Evolutionary conservation across 1,139 yeast species (phyloP).

Genomic region (Candida freyschussii): DNA sequence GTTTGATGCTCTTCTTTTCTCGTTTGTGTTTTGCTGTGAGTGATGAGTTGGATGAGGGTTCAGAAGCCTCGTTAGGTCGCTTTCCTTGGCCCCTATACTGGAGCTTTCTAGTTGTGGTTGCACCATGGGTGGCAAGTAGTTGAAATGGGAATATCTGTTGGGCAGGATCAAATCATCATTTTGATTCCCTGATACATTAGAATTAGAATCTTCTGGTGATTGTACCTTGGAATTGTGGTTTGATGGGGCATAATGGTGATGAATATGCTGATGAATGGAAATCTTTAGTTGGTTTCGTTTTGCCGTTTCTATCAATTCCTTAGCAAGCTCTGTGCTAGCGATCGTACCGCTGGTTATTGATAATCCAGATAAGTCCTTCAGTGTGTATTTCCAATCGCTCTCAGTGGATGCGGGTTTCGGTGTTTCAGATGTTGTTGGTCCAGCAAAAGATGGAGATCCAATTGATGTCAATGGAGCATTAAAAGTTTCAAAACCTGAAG

Average conservation of each 20-base stretch:
- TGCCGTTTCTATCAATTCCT: constrained; percentile 57
- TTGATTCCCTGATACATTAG: constrained; percentile 24
- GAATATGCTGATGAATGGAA: constrained; percentile 77
- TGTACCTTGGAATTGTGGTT: constrained; percentile 9
- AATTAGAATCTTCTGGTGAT: constrained; percentile 23
- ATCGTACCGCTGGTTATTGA: constrained; percentile 45
- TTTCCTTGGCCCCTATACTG: constrained; percentile 32
- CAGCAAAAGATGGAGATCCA: constrained; percentile 10
- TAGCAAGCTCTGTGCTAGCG: constrained; percentile 47
- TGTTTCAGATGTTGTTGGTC: constrained; percentile 1
- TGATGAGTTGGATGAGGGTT: constrained; percentile 27
- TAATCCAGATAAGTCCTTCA: constrained; percentile 33
- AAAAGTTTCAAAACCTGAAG: not conserved
- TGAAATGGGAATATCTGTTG: constrained; percentile 63
- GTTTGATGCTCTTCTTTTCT: constrained; percentile 1
- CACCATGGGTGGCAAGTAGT: constrained; percentile 64
- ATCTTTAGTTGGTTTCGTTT: constrained; percentile 54
- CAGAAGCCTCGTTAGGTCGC: constrained; percentile 40
- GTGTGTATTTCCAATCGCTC: constrained; percentile 37
- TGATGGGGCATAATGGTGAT: constrained; percentile 37
- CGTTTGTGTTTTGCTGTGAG: constrained; percentile 4
- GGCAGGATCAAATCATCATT: constrained; percentile 46
- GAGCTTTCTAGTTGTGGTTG: constrained; percentile 67
- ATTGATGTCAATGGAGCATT: not conserved
- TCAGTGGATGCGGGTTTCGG: constrained; percentile 26